These are phyloP conservation scores for Euphorbia celastroides DNA, from an alignment of 441 rosid genomes.

Conservation along the genomic window DNA sequence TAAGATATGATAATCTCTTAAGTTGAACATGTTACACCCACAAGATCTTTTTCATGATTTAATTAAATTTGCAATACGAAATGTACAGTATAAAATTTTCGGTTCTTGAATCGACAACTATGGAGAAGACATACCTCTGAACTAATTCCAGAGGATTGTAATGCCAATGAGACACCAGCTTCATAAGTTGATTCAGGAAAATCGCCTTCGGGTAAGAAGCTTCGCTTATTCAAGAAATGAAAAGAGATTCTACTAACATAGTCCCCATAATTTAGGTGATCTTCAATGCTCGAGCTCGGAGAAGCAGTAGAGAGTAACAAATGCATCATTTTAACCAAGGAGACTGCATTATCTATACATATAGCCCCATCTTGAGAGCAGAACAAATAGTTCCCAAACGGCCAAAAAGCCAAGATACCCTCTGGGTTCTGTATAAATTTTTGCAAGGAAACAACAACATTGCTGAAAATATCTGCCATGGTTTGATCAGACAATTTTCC, in stretches of 20 bases:
- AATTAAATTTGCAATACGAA: too few relatives aligned
- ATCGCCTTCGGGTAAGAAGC: conserved; percentile 26
- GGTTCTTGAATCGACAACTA: too few relatives aligned
- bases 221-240: conserved; percentile 38
- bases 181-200: conserved; percentile 50
- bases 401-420: conserved; percentile 36
- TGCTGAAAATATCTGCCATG: conserved; percentile 19
- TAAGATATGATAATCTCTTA: too few relatives aligned
- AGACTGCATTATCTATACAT: conserved; percentile 49
- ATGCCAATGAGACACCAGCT: conserved; percentile 52
- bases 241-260: conserved; percentile 32
- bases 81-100: too few relatives aligned
- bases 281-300: conserved; percentile 36
- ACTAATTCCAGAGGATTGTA: conserved; percentile 53
- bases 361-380: conserved; percentile 64
- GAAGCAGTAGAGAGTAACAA: conserved; percentile 29
- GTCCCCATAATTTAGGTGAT: conserved; percentile 54
- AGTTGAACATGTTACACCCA: too few relatives aligned
- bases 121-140: conserved; percentile 26
- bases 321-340: conserved; percentile 51
- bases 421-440: conserved; percentile 8
- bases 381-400: conserved; percentile 66
- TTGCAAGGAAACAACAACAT: conserved; percentile 21
- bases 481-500: conserved; percentile 11
- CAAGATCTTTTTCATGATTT: too few relatives aligned